A percentile compares a stretch with the other conserved stretches of the same genome.
Conservation (phyloP, 2,329 filamentous ascomycete species). For the Penicillium sclerotiorum region DNA sequence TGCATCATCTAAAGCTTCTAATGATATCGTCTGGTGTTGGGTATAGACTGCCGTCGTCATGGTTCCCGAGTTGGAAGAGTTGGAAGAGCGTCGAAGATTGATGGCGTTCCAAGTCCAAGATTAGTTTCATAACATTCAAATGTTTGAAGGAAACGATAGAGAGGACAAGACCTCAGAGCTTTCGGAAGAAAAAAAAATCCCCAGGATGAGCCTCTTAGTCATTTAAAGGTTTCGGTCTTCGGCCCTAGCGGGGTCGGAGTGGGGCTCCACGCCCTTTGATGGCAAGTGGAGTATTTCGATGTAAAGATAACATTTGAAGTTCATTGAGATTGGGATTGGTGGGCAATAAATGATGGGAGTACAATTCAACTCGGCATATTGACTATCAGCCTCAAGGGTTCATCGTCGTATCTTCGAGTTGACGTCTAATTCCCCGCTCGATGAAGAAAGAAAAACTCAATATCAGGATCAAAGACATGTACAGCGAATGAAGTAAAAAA, state of each 20-base stretch:
- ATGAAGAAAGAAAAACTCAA: not conserved
- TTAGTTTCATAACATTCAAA: too few relatives aligned
- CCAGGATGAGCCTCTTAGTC: not conserved
- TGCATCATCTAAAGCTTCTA: not conserved
- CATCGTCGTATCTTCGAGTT: too few relatives aligned
- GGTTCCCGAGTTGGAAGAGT: not conserved
- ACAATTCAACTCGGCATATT: too few relatives aligned
- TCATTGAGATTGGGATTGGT: too few relatives aligned
- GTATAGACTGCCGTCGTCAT: slow-evolving; percentile 2
- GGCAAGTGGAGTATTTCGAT: slow-evolving; percentile 3
- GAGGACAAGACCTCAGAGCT: not conserved
- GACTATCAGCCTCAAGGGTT: too few relatives aligned
- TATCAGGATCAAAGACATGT: not conserved
- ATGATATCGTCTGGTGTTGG: not conserved
- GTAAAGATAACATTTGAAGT: too few relatives aligned
- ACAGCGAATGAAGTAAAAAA: not conserved
- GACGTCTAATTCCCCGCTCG: too few relatives aligned
- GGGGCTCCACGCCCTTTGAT: not conserved
- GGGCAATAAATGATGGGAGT: not conserved
- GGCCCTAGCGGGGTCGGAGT: too few relatives aligned
- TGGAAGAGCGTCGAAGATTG: not conserved
- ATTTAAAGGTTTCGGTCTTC: too few relatives aligned
- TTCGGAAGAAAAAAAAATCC: not conserved
- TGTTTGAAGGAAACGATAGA: too few relatives aligned
- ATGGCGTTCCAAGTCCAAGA: too few relatives aligned